Evolutionary conservation across 2,329 filamentous ascomycete genomes (phyloP).

Genomic region (Fusarium siculi): DNA sequence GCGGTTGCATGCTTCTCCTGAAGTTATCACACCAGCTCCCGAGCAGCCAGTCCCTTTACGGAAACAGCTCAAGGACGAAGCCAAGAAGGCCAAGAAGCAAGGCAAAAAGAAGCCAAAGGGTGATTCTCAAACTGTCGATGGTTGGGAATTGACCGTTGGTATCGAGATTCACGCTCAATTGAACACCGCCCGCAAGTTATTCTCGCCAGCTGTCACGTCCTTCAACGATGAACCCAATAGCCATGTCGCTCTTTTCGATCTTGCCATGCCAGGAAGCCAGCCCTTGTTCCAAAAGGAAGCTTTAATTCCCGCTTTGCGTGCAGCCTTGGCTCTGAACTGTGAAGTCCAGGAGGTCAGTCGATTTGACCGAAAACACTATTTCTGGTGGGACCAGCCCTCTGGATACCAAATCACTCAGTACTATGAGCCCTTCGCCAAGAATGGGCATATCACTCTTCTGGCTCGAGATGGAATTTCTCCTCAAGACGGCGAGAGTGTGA

Average conservation of each 20-base stretch:
- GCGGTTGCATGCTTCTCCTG: conserved; percentile 47
- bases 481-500: conserved; percentile 75
- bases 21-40: conserved; percentile 33
- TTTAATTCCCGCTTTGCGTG: conserved; percentile 88
- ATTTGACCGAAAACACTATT: conserved; percentile 98
- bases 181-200: conserved; percentile 89
- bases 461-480: conserved; percentile 82
- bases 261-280: conserved; percentile 88
- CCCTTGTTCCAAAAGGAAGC: conserved; percentile 86
- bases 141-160: conserved; percentile 94
- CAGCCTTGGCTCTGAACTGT: conserved; percentile 86
- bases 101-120: conserved; percentile 60
- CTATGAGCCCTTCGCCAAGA: conserved; percentile 76
- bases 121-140: conserved; percentile 63
- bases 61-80: conserved; percentile 78
- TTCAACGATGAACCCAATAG: conserved; percentile 79
- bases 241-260: conserved; percentile 89
- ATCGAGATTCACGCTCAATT: conserved; percentile 98
- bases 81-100: conserved; percentile 75
- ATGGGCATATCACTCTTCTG: conserved; percentile 77
- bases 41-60: conserved; percentile 64
- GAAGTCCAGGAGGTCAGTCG: conserved; percentile 78
- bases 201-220: conserved; percentile 76
- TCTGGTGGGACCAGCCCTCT: conserved; percentile 96
- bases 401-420: conserved; percentile 99